These are phyloP conservation scores for Magnolia changhungtana DNA, from an alignment of 164 flowering plant genomes.

Conservation along the genomic window DNA sequence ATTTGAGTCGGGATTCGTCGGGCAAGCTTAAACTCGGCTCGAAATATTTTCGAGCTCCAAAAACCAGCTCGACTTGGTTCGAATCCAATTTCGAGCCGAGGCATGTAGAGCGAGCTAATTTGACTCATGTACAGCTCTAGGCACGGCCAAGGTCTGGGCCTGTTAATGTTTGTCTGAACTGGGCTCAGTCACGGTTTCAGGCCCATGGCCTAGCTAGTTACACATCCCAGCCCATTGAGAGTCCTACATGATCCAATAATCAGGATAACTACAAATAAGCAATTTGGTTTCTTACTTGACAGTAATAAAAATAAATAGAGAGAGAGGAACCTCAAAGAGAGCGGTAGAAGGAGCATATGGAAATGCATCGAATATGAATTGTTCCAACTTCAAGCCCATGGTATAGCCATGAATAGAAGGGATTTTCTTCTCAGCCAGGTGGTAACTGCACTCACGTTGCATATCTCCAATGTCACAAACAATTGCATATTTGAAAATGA, in stretches of 20 bases:
- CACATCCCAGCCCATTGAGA: background rate
- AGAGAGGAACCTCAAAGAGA: constrained; percentile 71
- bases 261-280: background rate
- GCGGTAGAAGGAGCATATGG: constrained; percentile 86
- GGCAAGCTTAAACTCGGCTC: too few species aligned
- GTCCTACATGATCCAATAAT: background rate
- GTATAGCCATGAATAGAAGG: constrained; percentile 78
- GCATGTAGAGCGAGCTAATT: too few species aligned
- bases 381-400: constrained; percentile 80
- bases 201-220: background rate
- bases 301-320: background rate
- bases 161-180: background rate
- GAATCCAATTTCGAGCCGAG: too few species aligned
- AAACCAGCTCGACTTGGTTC: too few species aligned
- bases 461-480: background rate
- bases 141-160: background rate
- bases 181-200: background rate
- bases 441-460: constrained; percentile 55
- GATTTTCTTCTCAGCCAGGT: constrained; percentile 93
- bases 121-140: too few species aligned
- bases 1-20: too few species aligned
- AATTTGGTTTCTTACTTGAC: background rate
- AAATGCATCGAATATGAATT: constrained; percentile 92
- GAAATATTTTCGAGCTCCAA: too few species aligned
- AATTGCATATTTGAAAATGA: background rate